Evolutionary conservation across 2,329 filamentous ascomycete species (phyloP).

Genomic region (Tolypocladium tundrense): DNA sequence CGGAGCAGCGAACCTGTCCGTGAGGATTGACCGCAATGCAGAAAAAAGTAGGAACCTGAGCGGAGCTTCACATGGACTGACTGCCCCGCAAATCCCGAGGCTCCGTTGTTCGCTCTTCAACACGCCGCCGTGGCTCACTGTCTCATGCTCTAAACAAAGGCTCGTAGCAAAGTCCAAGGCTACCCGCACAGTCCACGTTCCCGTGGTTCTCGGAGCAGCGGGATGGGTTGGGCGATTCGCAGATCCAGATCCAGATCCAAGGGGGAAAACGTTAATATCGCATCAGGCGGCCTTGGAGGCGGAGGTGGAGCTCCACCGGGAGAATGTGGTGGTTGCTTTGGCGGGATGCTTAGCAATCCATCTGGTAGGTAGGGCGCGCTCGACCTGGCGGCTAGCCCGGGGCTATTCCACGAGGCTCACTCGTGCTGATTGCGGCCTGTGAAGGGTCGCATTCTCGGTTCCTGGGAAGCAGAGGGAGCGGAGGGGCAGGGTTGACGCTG

Average conservation of each 20-base stretch:
- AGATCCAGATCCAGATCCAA: not conserved
- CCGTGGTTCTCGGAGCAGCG: not conserved
- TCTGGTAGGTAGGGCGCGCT: not conserved
- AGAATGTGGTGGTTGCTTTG: not conserved
- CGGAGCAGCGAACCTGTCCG: not conserved
- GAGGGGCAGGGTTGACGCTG: not conserved
- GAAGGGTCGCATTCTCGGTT: not conserved
- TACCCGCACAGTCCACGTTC: not conserved
- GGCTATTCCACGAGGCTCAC: not conserved
- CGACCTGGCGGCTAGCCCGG: not conserved
- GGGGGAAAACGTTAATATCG: not conserved
- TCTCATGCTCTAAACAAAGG: not conserved
- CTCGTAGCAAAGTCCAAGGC: not conserved
- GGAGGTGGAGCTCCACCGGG: not conserved
- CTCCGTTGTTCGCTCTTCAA: not conserved
- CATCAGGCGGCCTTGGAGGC: not conserved
- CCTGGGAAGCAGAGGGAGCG: not conserved
- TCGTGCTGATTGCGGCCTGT: not conserved
- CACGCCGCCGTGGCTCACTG: not conserved
- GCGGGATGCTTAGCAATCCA: slow-evolving; percentile 1
- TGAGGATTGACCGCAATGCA: not conserved
- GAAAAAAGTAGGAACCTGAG: not conserved
- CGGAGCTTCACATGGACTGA: not conserved
- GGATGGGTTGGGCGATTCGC: not conserved
- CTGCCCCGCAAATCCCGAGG: not conserved